Conservation (phyloP, 768 basidiomycete species). For the Leccinum disarticulatum region DNA sequence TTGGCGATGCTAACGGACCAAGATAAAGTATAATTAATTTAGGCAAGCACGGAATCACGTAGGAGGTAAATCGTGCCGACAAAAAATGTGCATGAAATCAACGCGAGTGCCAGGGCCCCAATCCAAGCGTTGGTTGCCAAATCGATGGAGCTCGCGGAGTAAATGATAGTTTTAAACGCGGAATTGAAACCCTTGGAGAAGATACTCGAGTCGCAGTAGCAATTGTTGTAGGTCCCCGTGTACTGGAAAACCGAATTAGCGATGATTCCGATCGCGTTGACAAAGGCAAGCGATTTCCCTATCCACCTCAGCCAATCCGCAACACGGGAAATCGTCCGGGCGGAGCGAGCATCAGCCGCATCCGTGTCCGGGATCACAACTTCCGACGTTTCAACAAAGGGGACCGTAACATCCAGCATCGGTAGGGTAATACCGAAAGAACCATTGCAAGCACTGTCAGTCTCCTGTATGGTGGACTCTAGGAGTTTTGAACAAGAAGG, state of each 20-base stretch:
- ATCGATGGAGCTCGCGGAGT: conserved; percentile 15
- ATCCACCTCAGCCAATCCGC: conserved; percentile 25
- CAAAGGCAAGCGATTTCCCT: conserved; percentile 28
- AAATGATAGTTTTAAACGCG: conserved; percentile 33
- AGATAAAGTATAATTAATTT: too few species aligned
- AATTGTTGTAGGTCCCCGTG: conserved; percentile 23
- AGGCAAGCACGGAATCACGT: neutral
- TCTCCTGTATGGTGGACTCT: too few species aligned
- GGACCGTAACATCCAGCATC: neutral
- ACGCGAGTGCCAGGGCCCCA: neutral
- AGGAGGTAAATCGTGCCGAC: neutral
- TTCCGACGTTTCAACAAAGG: neutral
- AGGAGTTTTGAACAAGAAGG: neutral
- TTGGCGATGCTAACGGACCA: too few species aligned
- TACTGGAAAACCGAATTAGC: conserved; percentile 31
- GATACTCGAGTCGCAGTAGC: conserved; percentile 32
- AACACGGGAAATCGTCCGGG: neutral
- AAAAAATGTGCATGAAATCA: neutral
- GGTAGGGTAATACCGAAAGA: neutral
- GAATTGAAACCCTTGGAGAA: conserved; percentile 8
- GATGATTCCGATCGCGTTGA: conserved; percentile 29
- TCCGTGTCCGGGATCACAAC: too few species aligned
- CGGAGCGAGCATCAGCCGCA: neutral
- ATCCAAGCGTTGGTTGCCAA: conserved; percentile 5
- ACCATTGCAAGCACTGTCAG: too few species aligned